phyloP scores from a whole-genome alignment of 2,329 filamentous ascomycete genomes.

The Epichloe glyceriae region DNA sequence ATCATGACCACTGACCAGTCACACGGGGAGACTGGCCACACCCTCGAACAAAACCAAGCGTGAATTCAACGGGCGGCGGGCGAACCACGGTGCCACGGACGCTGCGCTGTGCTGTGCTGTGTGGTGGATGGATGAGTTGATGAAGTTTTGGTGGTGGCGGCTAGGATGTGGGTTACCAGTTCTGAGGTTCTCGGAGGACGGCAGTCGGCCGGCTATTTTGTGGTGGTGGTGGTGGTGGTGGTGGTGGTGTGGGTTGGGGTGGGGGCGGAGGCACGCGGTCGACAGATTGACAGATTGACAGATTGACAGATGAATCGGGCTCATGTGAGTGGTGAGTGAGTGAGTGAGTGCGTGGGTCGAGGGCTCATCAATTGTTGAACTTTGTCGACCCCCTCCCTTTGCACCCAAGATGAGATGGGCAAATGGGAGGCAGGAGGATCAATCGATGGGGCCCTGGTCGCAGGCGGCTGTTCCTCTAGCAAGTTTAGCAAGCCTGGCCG shows the following conservation, averaged over 20 bases:
- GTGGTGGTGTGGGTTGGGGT: background rate
- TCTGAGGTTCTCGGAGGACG: conserved; percentile 1
- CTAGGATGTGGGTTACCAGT: background rate
- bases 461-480: background rate
- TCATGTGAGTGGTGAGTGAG: no score
- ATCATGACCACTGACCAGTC: background rate
- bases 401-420: no score
- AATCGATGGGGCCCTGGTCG: background rate
- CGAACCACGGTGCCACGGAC: no score
- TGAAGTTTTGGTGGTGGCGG: background rate
- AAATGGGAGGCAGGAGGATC: no score
- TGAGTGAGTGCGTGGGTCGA: no score
- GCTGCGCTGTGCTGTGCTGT: background rate
- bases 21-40: background rate
- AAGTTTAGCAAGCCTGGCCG: no score
- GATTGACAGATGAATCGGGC: no score
- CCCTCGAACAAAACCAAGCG: background rate
- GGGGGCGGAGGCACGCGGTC: background rate
- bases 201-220: background rate
- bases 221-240: no score
- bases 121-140: background rate
- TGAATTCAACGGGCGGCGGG: no score
- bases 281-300: no score
- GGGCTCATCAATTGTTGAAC: no score
- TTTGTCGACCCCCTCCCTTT: no score